These are phyloP conservation scores for Claviceps fusiformis DNA, from an alignment of 2,329 filamentous ascomycete species.

Conservation along the genomic window DNA sequence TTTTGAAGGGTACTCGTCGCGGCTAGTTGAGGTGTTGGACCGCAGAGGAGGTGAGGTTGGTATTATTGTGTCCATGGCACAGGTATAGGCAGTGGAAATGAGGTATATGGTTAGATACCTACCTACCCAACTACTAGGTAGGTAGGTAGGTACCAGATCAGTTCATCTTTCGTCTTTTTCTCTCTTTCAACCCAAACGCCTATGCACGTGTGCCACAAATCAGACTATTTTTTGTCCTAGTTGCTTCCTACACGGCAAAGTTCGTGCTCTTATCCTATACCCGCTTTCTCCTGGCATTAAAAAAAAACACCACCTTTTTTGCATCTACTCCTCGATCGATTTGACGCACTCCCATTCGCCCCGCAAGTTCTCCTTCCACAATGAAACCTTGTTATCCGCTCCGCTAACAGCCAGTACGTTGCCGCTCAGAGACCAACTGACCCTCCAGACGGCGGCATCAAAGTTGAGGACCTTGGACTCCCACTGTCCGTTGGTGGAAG, in stretches of 20 bases:
- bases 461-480: slow-evolving; percentile 74
- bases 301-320: background rate
- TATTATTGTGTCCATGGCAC: background rate
- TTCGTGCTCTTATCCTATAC: background rate
- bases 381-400: slow-evolving; percentile 87
- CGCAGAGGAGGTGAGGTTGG: background rate
- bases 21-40: background rate
- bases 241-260: background rate
- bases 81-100: background rate
- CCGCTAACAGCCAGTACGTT: slow-evolving; percentile 92
- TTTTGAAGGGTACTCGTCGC: background rate
- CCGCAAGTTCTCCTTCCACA: slow-evolving; percentile 97
- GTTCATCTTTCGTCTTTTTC: slow-evolving; percentile 17
- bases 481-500: slow-evolving; percentile 55
- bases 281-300: background rate
- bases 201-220: slow-evolving; percentile 11
- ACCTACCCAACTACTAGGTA: no score
- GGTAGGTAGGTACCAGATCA: background rate
- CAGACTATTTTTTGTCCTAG: background rate
- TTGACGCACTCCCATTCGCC: slow-evolving; percentile 97
- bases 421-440: slow-evolving; percentile 94
- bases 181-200: slow-evolving; percentile 18
- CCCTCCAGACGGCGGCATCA: slow-evolving; percentile 83
- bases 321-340: slow-evolving; percentile 71
- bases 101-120: background rate